Evolutionary conservation across 2,329 filamentous ascomycete genomes (phyloP), one percentile per base, ranked within the genome.

Genomic region (Podosphaera aphanis): DNA sequence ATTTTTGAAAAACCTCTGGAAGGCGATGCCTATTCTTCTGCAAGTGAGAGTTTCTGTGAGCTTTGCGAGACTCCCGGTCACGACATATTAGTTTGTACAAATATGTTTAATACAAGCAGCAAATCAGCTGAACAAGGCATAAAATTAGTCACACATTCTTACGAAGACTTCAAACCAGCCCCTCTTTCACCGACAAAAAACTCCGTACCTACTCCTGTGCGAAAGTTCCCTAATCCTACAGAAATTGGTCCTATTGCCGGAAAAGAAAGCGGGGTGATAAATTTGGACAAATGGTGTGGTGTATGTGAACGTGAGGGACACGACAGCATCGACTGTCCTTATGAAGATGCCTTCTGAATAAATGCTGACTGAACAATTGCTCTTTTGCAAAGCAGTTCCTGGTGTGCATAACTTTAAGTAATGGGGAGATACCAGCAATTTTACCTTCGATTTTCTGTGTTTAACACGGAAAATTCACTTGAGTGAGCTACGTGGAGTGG

Each of bases 221-320:
- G 63, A 51, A 66, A 69, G 44, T 61, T 74, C 44, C 73, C 74
- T 3, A 77, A 75, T 55, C 71, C 69, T 6, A 72, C 74, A 66
- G 76, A 77, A 45, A 69, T 68, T 45, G 75, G 74, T 2, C 77
- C 82, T 1, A 71, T 83, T 20, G 79, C 82, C 3, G 83, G 83
- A 45, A 88, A 84, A 64, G 74, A 79, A 52, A 84, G 77, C 46
- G 80, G 81, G 1, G 65, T 83, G 41, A 69, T 88, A 52, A 84
- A 95, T 56, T 74, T 78, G 46, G 73, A 79, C 50, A 94, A 93
- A 64, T 98, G 90, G 90, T 98, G 90, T 62, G 90, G 90, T 15
- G 68, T 95, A 39, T 98, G 90, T 60, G 90, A 98, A 66, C 76
- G 83, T 50, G 90, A 98, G 57, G 90, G 90, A 13, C 90, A 98